phyloP scores from a whole-genome alignment of 1,284 basidiomycete genomes.

The Tausonia pullulans region DNA sequence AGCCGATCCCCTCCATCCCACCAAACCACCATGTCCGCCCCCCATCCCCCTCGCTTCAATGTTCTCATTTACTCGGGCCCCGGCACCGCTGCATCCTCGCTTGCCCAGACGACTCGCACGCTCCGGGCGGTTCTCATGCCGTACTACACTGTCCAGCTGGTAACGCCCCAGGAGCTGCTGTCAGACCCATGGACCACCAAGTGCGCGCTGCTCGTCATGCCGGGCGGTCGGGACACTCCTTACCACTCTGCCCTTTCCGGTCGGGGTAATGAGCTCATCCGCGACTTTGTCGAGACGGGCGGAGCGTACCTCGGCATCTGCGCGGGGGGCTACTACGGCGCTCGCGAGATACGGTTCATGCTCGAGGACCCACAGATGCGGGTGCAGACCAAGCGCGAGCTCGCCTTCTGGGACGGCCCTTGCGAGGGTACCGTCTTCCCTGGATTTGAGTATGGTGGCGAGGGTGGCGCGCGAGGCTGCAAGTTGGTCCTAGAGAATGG shows the following conservation, averaged over 20 bases:
- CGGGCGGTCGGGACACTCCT: slow-evolving; percentile 46
- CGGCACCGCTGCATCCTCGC: not conserved
- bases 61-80: slow-evolving; percentile 15
- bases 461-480: slow-evolving; percentile 37
- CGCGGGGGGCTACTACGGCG: slow-evolving; percentile 48
- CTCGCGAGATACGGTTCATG: slow-evolving; percentile 40
- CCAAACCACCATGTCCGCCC: not conserved
- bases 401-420: slow-evolving; percentile 48
- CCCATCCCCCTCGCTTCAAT: not conserved
- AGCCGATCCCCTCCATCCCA: not conserved
- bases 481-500: slow-evolving; percentile 13
- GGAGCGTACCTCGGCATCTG: slow-evolving; percentile 59
- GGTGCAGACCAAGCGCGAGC: slow-evolving; percentile 41
- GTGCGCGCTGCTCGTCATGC: slow-evolving; percentile 68
- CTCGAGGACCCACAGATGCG: slow-evolving; percentile 37
- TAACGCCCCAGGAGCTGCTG: slow-evolving; percentile 47
- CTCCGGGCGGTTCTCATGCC: slow-evolving; percentile 43
- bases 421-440: slow-evolving; percentile 47
- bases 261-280: slow-evolving; percentile 41
- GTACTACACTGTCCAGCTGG: slow-evolving; percentile 63
- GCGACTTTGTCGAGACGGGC: slow-evolving; percentile 53
- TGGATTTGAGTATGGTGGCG: slow-evolving; percentile 44
- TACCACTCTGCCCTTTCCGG: slow-evolving; percentile 41
- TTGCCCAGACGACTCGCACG: slow-evolving; percentile 8
- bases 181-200: slow-evolving; percentile 61